Percentiles rank a stretch among this genome's conserved stretches.
These are phyloP conservation scores for Verbascum thapsus DNA, from an alignment of 257 asterid species.

Conservation along the genomic window DNA sequence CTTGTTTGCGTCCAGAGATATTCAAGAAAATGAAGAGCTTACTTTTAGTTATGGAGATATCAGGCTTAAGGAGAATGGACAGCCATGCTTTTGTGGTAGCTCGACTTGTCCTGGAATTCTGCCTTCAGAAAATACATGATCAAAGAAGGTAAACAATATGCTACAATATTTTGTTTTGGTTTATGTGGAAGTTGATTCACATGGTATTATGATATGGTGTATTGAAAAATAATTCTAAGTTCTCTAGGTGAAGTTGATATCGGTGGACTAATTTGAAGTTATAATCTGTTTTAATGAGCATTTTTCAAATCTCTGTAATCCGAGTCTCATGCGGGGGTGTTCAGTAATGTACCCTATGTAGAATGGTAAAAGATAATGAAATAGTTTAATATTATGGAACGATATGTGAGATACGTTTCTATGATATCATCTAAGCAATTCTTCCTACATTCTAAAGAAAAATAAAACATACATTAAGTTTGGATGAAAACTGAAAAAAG, in stretches of 20 bases:
- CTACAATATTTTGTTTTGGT: background rate
- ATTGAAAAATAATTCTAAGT: background rate
- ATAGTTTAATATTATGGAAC: background rate
- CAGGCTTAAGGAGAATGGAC: constrained; percentile 45
- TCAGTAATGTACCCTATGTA: too few species aligned
- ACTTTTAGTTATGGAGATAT: constrained; percentile 76
- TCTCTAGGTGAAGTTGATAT: background rate
- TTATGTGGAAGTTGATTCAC: background rate
- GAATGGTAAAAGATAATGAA: constrained; percentile 4
- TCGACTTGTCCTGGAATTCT: constrained; percentile 62
- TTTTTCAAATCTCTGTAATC: too few species aligned
- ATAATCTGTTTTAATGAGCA: too few species aligned
- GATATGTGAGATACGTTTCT: background rate
- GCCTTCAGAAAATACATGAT: constrained; percentile 79
- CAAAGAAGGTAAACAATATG: constrained; percentile 3
- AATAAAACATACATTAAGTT: background rate
- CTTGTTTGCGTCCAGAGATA: constrained; percentile 66
- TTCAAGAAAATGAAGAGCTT: constrained; percentile 72
- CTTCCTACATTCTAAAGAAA: constrained; percentile 6
- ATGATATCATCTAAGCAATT: background rate
- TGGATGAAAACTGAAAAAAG: background rate
- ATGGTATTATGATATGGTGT: background rate
- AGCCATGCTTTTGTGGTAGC: constrained; percentile 72
- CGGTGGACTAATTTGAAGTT: too few species aligned
- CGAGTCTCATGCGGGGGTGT: too few species aligned